phyloP scores from a whole-genome alignment of 768 basidiomycete species.

The Obba rivulosa region DNA sequence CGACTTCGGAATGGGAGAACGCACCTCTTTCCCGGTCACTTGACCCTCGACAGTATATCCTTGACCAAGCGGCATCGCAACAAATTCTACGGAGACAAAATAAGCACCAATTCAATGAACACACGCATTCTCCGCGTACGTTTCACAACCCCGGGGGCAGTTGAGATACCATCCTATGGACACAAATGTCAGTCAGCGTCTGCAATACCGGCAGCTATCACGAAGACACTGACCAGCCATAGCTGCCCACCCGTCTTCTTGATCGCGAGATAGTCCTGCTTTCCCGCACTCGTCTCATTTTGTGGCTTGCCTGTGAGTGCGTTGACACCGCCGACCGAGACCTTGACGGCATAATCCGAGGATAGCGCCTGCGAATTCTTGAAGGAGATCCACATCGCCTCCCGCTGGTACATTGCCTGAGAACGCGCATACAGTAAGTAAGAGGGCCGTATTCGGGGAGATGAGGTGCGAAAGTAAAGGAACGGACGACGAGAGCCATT shows the following conservation, averaged over 20 bases:
- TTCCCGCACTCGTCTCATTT: slow-evolving; percentile 6
- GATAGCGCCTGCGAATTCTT: background rate
- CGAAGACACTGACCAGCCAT: slow-evolving; percentile 9
- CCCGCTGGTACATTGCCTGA: slow-evolving; percentile 24
- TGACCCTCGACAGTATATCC: slow-evolving; percentile 22
- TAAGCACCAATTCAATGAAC: background rate
- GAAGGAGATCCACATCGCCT: slow-evolving; percentile 28
- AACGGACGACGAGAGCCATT: too few species aligned
- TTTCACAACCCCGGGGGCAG: slow-evolving; percentile 18
- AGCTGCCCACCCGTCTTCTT: slow-evolving; percentile 9
- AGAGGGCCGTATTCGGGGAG: too few species aligned
- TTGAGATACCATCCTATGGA: slow-evolving; percentile 21
- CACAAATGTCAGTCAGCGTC: background rate
- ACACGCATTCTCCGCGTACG: slow-evolving; percentile 11
- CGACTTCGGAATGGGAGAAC: background rate
- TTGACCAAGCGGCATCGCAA: slow-evolving; percentile 21
- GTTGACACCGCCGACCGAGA: slow-evolving; percentile 26
- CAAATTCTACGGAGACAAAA: slow-evolving; percentile 15
- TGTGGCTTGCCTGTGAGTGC: slow-evolving; percentile 21
- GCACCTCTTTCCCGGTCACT: slow-evolving; percentile 17
- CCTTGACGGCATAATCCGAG: slow-evolving; percentile 17
- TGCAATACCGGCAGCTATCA: background rate
- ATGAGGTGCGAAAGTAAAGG: too few species aligned
- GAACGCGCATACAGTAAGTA: too few species aligned
- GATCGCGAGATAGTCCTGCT: slow-evolving; percentile 23